Evolutionary conservation across 495 filamentous ascomycete genomes (phyloP).

Genomic region (Penicillium manginii): DNA sequence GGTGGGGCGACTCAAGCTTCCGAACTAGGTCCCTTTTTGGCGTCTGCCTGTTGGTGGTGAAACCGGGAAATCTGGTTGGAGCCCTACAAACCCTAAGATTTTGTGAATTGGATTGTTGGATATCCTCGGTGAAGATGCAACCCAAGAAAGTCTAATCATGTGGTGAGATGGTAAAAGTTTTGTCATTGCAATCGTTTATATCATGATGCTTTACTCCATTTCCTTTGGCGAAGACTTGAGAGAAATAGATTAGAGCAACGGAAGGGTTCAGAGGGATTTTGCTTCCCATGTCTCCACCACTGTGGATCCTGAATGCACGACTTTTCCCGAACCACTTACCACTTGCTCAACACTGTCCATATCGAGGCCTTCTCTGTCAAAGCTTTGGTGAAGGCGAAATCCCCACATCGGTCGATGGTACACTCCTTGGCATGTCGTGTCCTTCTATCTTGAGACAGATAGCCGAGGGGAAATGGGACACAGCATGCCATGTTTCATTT

Average conservation of each 20-base stretch:
- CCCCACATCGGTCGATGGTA: background rate
- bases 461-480: background rate
- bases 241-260: background rate
- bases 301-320: background rate
- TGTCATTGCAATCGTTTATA: background rate
- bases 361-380: slow-evolving; percentile 1
- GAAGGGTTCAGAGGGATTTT: background rate
- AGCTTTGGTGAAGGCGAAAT: background rate
- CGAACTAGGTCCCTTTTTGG: slow-evolving; percentile 7
- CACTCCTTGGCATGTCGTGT: background rate
- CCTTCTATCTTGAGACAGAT: background rate
- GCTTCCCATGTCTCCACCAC: background rate
- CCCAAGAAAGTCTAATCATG: background rate
- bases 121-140: background rate
- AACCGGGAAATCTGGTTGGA: no score
- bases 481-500: no score
- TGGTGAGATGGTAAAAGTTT: background rate
- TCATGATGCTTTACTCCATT: background rate
- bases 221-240: no score
- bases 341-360: background rate
- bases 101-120: background rate
- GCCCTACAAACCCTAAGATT: background rate
- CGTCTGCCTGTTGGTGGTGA: slow-evolving; percentile 9
- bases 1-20: slow-evolving; percentile 7
- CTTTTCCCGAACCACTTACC: background rate